Percentiles rank a stretch among this genome's conserved stretches.
Evolutionary conservation across 495 filamentous ascomycete species (phyloP).

Genomic region (Margaritispora aquatica): DNA sequence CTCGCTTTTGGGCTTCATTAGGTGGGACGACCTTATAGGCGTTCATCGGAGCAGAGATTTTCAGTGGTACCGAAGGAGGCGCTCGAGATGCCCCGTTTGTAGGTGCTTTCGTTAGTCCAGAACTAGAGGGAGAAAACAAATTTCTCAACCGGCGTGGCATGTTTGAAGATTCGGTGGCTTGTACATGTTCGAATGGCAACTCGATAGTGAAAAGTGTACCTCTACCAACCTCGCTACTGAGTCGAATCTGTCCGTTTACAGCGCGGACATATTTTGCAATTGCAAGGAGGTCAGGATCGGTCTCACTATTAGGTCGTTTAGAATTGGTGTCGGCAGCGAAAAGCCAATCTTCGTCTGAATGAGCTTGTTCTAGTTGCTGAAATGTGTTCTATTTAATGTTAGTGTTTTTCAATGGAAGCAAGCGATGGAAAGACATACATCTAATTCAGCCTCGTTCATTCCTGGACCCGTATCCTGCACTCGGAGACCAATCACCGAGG

Average conservation of each 20-base stretch:
- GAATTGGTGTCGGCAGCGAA: constrained; percentile 16
- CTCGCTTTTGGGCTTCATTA: neutral
- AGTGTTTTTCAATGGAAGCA: neutral
- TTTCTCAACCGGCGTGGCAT: neutral
- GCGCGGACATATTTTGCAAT: constrained; percentile 78
- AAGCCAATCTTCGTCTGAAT: constrained; percentile 26
- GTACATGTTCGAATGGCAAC: constrained; percentile 47
- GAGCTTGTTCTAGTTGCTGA: constrained; percentile 81
- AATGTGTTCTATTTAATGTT: constrained; percentile 45
- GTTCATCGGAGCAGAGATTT: neutral
- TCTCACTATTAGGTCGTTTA: neutral
- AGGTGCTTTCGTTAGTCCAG: neutral
- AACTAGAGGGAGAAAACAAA: constrained; percentile 26
- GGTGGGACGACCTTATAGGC: neutral
- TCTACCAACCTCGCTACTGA: constrained; percentile 80
- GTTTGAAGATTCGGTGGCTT: neutral
- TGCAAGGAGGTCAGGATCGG: constrained; percentile 75
- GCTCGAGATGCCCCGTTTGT: neutral
- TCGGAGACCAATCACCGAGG: constrained; percentile 55
- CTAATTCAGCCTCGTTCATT: constrained; percentile 67
- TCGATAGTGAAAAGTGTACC: constrained; percentile 76
- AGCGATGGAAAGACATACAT: constrained; percentile 30
- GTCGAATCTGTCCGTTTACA: constrained; percentile 80
- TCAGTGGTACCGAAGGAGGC: neutral
- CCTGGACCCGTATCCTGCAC: constrained; percentile 77